Base-by-base conservation (phyloP, 2,329 filamentous ascomycete genomes). In the Pseudogymnoascus sp. region DNA sequence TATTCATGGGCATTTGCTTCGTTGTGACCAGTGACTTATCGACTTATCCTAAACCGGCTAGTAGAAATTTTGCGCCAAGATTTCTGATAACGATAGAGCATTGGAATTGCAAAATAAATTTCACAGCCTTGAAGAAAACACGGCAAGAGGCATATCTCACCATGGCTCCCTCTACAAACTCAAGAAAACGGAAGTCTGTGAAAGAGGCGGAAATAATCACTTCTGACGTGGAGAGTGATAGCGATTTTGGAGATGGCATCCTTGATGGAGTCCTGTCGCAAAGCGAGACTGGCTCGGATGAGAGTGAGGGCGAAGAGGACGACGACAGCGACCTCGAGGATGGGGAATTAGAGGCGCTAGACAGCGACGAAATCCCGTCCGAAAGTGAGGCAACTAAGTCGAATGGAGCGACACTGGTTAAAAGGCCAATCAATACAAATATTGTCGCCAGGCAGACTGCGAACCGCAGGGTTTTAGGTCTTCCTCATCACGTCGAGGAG, bases 101-200 rank as follows among this genome's bases (percentile, higher is more conserved):
- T 38, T 38, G 58, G 58, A 39, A 60, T 31, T 60, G 35, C 33
- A 41, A 60, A 60, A 60, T 60, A 63, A 63, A 63, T 61, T 63
- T 63, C 59, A 43, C 33, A 37, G 23, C 26, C 39, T 62, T 23
- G 35, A 62, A 63, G 23, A 61, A 35, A 31, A 55, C 21, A 61
- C 61, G 16, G 37, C 49, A 43, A 52, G 29, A 45, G 37, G 60
- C 39, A 62, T 19, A 39, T 60, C 39, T 39, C 38, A 62, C 31
- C 31, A 74, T 74, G 72, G 69, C 71, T 41, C 66, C 68, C 29
- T 59, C 66, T 63, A 67, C 66, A 16, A 61, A 43, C 10, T 63
- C 67, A 37, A 67, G 66, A 66, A 90, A 90, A 78, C 83, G 87
- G 67, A 90, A 89, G 75, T 82, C 83, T 65, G 78, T 83, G 19